A percentile compares a stretch with the other conserved stretches of the same genome.
Conservation (phyloP, 1,284 basidiomycete genomes). For the Rhodotorula sp. region DNA sequence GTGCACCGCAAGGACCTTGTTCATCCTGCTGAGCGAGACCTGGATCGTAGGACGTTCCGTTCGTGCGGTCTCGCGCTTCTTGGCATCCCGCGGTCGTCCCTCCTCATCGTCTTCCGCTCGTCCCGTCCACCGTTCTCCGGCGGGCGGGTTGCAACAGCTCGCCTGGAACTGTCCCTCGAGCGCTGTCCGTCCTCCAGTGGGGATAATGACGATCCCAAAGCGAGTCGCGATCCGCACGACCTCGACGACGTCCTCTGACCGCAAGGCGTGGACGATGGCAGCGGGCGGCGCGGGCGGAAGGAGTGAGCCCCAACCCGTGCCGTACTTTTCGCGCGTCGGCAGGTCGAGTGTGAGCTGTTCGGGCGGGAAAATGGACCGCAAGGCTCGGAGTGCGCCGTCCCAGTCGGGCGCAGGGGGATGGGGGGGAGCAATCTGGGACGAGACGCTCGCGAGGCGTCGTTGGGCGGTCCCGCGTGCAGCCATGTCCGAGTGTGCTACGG, state of each 20-base stretch:
- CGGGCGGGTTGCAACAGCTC: constrained; percentile 19
- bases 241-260: constrained; percentile 58
- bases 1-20: constrained; percentile 71
- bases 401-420: background rate
- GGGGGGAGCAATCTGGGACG: background rate
- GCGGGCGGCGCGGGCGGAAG: constrained; percentile 17
- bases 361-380: constrained; percentile 13
- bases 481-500: too few species aligned
- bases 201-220: constrained; percentile 62
- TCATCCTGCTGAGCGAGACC: constrained; percentile 57
- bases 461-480: too few species aligned
- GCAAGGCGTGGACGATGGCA: constrained; percentile 24
- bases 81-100: background rate
- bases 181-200: constrained; percentile 66
- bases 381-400: constrained; percentile 6
- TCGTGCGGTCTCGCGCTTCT: background rate
- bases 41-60: constrained; percentile 28
- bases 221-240: constrained; percentile 63
- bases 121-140: constrained; percentile 6
- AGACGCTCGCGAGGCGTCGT: background rate
- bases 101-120: background rate
- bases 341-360: constrained; percentile 26
- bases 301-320: constrained; percentile 20
- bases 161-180: constrained; percentile 61
- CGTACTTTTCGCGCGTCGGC: constrained; percentile 11